phyloP scores from a whole-genome alignment of 1,284 basidiomycete genomes.

The Trichosporon sp. region DNA sequence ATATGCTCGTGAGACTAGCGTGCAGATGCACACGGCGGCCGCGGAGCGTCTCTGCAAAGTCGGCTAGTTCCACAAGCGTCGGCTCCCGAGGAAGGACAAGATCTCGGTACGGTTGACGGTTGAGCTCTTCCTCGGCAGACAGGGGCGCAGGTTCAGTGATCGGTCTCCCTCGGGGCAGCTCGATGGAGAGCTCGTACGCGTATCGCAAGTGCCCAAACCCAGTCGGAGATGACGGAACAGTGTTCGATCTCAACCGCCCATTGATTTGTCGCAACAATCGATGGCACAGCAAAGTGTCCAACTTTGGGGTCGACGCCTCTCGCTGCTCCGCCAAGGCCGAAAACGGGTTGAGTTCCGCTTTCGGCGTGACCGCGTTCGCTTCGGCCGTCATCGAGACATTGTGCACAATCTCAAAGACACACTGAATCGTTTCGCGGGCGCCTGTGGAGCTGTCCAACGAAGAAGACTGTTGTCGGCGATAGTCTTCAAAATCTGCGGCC shows the following conservation, averaged over 20 bases:
- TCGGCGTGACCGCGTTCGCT: constrained; percentile 45
- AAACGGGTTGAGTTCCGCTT: constrained; percentile 51
- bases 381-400: constrained; percentile 43
- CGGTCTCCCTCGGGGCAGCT: constrained; percentile 52
- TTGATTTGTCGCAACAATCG: constrained; percentile 69
- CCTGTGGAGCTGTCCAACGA: not conserved
- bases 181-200: constrained; percentile 55
- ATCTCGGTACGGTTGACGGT: constrained; percentile 60
- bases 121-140: constrained; percentile 60
- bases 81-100: constrained; percentile 68
- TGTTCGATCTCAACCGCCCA: constrained; percentile 61
- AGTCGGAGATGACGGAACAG: constrained; percentile 45
- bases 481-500: constrained; percentile 26
- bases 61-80: constrained; percentile 70
- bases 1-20: constrained; percentile 76
- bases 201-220: constrained; percentile 42
- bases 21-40: constrained; percentile 80
- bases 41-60: constrained; percentile 76
- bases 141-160: constrained; percentile 51
- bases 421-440: constrained; percentile 45
- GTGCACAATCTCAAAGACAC: constrained; percentile 65
- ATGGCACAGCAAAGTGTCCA: constrained; percentile 67
- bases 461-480: constrained; percentile 26
- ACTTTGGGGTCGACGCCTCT: constrained; percentile 59
- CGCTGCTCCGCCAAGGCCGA: constrained; percentile 44